Percentiles rank a stretch among this genome's conserved stretches.
Conservation (phyloP, 2,329 filamentous ascomycete genomes). For the Lachnellula arida region DNA sequence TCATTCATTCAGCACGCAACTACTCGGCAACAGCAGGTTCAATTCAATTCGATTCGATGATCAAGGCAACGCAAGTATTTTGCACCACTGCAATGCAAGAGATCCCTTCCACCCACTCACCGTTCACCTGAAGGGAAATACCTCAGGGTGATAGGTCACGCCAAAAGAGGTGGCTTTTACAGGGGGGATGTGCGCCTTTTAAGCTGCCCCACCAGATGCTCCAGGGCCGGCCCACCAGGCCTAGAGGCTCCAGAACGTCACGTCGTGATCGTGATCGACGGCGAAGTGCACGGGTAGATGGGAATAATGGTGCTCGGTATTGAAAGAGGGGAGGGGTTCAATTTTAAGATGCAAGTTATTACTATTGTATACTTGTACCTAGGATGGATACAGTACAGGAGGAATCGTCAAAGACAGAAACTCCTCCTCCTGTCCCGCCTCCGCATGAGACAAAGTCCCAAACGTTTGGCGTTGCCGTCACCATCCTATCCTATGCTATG, state of each 20-base stretch:
- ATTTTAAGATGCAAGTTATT: not conserved
- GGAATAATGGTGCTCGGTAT: too few species aligned
- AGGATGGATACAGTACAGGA: not conserved
- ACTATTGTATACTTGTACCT: too few species aligned
- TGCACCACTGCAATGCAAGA: not conserved
- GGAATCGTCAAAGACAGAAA: not conserved
- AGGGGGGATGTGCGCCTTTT: not conserved
- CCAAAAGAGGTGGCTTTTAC: not conserved
- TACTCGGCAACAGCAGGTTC: not conserved
- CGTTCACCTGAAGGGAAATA: not conserved
- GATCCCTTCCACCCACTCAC: not conserved
- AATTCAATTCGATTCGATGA: not conserved
- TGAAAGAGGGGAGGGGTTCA: not conserved
- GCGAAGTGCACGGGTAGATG: not conserved
- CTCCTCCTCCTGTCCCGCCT: not conserved
- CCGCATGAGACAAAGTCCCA: not conserved
- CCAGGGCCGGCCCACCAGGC: not conserved
- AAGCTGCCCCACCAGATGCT: not conserved
- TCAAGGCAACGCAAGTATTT: too few species aligned
- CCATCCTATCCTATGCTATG: not conserved
- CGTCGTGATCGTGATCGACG: not conserved
- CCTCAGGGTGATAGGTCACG: slow-evolving; percentile 1
- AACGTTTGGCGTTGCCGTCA: not conserved
- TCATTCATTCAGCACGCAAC: not conserved
- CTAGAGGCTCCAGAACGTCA: slow-evolving; percentile 1